Percentiles rank a stretch among this genome's conserved stretches.
phyloP scores from a whole-genome alignment of 768 basidiomycete species.

The Paxillus ammoniavirescens region DNA sequence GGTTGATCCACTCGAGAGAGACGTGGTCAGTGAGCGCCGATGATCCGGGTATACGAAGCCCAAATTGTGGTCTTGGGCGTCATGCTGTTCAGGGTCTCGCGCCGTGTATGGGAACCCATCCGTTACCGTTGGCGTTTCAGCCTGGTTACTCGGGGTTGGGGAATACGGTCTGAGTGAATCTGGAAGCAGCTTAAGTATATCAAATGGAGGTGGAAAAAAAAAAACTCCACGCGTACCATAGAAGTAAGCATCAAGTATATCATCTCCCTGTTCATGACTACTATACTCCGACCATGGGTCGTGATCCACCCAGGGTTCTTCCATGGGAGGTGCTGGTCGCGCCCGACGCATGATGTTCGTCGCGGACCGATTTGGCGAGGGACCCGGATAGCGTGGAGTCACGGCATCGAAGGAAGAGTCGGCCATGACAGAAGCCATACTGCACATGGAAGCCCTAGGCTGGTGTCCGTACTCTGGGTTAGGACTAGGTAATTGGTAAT shows the following conservation, averaged over 20 bases:
- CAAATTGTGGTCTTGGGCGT: constrained; percentile 4
- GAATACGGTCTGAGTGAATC: constrained; percentile 21
- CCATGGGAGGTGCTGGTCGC: constrained; percentile 11
- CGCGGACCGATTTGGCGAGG: constrained; percentile 10
- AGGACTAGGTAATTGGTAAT: constrained; percentile 25
- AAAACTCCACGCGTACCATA: constrained; percentile 27
- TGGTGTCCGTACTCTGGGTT: constrained; percentile 13
- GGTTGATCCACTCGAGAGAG: constrained; percentile 39
- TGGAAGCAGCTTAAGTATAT: constrained; percentile 9
- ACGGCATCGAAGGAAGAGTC: constrained; percentile 58
- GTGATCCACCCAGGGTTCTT: constrained; percentile 18
- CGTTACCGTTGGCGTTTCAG: constrained; percentile 18
- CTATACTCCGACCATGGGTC: constrained; percentile 25
- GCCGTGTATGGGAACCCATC: constrained; percentile 8
- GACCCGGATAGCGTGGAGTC: constrained; percentile 37
- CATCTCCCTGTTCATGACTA: constrained; percentile 31
- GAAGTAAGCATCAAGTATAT: constrained; percentile 43
- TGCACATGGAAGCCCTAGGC: constrained; percentile 46
- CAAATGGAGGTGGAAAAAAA: background rate
- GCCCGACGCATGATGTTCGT: constrained; percentile 10
- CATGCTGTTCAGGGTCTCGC: constrained; percentile 8
- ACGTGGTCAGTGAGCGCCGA: constrained; percentile 30
- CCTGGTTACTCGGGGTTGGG: constrained; percentile 9
- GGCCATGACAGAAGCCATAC: constrained; percentile 57
- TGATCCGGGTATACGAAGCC: constrained; percentile 12